Evolutionary conservation across 2,329 filamentous ascomycete species (phyloP).

Genomic region (Colletotrichum chlorophyti): DNA sequence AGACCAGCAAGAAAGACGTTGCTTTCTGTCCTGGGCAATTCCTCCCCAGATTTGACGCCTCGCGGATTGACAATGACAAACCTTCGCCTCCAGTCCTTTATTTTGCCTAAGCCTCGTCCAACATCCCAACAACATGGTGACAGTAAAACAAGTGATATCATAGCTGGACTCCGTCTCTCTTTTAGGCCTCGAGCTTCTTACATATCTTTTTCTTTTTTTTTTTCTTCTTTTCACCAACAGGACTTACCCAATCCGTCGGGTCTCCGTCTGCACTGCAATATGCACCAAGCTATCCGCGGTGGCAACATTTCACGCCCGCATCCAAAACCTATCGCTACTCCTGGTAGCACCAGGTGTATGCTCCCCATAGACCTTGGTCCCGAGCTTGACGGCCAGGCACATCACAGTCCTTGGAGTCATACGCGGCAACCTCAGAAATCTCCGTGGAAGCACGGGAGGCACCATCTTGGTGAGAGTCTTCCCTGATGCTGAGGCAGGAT

Average conservation of each 20-base stretch:
- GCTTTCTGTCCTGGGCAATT: too few species aligned
- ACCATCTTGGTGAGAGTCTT: too few species aligned
- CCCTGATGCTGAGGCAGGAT: too few species aligned
- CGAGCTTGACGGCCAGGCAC: conserved; percentile 12
- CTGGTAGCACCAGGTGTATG: background rate
- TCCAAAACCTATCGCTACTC: background rate
- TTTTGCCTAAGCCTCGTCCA: background rate
- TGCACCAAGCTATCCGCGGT: conserved; percentile 11
- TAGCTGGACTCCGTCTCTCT: conserved; percentile 19
- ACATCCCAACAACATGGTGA: background rate
- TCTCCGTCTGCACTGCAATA: background rate
- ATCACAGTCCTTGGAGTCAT: background rate
- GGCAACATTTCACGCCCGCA: conserved; percentile 1
- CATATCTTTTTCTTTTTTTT: conserved; percentile 10
- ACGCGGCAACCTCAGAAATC: background rate
- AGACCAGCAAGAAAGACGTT: too few species aligned
- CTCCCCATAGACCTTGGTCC: conserved; percentile 1
- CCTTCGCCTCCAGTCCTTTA: background rate
- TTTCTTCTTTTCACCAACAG: background rate
- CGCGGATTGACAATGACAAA: too few species aligned
- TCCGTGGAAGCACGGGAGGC: background rate
- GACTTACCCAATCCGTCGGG: background rate
- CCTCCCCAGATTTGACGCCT: too few species aligned
- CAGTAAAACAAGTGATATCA: background rate
- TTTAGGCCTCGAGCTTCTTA: background rate